Base-by-base conservation (phyloP, 441 rosid species). In the Erodium texanum region DNA sequence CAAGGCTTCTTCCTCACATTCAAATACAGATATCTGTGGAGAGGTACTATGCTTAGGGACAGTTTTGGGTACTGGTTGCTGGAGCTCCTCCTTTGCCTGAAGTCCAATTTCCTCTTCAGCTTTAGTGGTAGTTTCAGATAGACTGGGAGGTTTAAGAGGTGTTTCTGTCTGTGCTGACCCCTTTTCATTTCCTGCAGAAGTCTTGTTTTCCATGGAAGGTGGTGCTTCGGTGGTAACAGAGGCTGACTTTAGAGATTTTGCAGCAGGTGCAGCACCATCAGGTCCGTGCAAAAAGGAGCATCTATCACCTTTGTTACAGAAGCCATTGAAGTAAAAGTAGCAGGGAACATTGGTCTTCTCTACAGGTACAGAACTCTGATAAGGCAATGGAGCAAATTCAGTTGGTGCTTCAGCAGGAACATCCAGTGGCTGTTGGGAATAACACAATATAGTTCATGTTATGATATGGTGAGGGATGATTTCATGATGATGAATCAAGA, bases 261-360 rank as follows among this genome's bases (percentile, higher is more conserved):
- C 69, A 6, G 70, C 23, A 34, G 77, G 19, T 36, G 70, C 56
- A 45, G 59, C 70, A 66, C 50, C 63, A 73, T 73, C 74, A 38
- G 77, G 74, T 24, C 79, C 83, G 76, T 83, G 92, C 32, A 67
- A 70, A 61, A 76, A 87, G 48, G 75, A 64, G 72, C 92, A 87
- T 22, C 67, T 70, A 20, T 78, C 80, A 3, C 87, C 89, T 77
- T 83, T 83, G 64, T 64, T 77, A 79, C 89, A 87, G 76, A 73
- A 77, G 10, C 87, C 78, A 48, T 67, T 78, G 64, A 70, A 80
- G 64, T 78, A 81, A 64, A 85, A 87, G 54, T 81, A 78, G 76
- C 89, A 85, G 64, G 86, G 88, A 65, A 73, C 52, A 7, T 24
- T 68, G 67, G 67, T 75, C 76, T 80, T 85, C 75, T 78, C 81